These are phyloP conservation scores for Euphrasia arctica DNA, from an alignment of 305 asterid genomes.

Conservation along the genomic window DNA sequence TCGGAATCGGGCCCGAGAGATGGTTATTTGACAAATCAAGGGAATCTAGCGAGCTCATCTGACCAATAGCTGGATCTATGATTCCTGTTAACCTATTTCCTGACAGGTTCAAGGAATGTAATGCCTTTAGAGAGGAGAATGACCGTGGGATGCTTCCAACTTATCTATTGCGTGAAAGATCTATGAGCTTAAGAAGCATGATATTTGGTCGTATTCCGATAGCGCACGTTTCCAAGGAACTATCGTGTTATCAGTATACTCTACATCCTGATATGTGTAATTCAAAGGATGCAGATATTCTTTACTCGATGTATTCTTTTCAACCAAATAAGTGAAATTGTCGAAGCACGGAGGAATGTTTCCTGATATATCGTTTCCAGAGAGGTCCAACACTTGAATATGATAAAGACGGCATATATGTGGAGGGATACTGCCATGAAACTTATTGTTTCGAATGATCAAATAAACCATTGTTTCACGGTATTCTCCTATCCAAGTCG, in stretches of 20 bases:
- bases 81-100: conserved; percentile 24
- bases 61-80: conserved; percentile 5
- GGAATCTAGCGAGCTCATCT: conserved; percentile 19
- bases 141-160: conserved; percentile 27
- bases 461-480: conserved; percentile 11
- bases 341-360: conserved; percentile 29
- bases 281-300: no score
- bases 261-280: no score
- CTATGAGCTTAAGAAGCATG: conserved; percentile 29
- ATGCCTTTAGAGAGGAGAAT: conserved; percentile 23
- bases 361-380: conserved; percentile 30
- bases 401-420: conserved; percentile 20
- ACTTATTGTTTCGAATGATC: conserved; percentile 27
- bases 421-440: conserved; percentile 26
- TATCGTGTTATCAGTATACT: neutral
- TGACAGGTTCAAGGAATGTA: conserved; percentile 30
- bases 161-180: conserved; percentile 35
- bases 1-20: conserved; percentile 26
- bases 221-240: neutral
- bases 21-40: conserved; percentile 22
- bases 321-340: conserved; percentile 27
- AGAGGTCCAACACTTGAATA: conserved; percentile 34
- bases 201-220: neutral
- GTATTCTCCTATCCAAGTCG: conserved; percentile 30
- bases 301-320: conserved; percentile 8